Evolutionary conservation across 106 monocot species (phyloP).

Genomic region (Cymbidium sinense): DNA sequence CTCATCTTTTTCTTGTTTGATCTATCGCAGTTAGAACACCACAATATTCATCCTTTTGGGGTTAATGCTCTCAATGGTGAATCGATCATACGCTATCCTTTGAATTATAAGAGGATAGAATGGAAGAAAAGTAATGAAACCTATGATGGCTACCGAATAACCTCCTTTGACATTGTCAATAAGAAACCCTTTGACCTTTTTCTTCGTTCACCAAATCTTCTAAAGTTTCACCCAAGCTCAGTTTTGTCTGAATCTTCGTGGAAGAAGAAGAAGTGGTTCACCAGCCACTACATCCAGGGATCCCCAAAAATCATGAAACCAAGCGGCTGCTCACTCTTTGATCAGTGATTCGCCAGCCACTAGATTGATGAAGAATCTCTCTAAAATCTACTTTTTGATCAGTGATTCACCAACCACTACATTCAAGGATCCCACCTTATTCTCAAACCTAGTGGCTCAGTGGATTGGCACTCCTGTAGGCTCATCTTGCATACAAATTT

Average conservation of each 20-base stretch:
- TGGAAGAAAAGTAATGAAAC: background rate
- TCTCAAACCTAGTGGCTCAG: background rate
- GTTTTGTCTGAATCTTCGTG: background rate
- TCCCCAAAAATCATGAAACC: background rate
- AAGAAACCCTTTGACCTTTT: background rate
- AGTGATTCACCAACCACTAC: slow-evolving; percentile 4
- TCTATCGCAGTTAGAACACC: too few species aligned
- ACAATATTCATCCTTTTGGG: too few species aligned
- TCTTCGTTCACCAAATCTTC: background rate
- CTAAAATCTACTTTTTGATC: background rate
- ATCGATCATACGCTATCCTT: background rate
- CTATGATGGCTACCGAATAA: background rate
- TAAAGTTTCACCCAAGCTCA: background rate
- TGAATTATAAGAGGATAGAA: slow-evolving; percentile 2
- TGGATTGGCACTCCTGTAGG: background rate
- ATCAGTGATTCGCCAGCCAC: slow-evolving; percentile 5
- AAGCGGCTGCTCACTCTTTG: background rate
- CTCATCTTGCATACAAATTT: too few species aligned
- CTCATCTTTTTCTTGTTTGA: too few species aligned
- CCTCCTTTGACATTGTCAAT: background rate
- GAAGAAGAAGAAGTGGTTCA: slow-evolving; percentile 5
- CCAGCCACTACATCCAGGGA: background rate
- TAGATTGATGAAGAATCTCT: too few species aligned
- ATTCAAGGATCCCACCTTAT: slow-evolving; percentile 1
- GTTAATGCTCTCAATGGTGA: too few species aligned